phyloP scores from a whole-genome alignment of 2,329 filamentous ascomycete genomes.

The Neonectria faginata region DNA sequence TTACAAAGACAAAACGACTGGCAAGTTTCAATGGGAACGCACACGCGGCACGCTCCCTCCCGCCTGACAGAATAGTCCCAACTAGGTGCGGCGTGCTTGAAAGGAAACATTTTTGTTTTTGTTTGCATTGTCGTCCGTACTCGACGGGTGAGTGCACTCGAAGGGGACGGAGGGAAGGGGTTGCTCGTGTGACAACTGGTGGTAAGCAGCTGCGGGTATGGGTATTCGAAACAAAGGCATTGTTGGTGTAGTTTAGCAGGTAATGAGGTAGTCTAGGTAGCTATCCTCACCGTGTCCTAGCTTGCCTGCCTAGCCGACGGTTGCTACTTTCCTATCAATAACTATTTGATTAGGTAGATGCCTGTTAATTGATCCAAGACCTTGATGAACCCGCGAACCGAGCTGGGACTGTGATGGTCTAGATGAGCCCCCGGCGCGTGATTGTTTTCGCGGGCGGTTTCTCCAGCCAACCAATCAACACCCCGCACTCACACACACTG shows the following conservation, averaged over 20 bases:
- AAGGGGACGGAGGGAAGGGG: not conserved
- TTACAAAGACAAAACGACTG: no score
- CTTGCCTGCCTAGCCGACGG: no score
- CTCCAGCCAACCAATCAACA: not conserved
- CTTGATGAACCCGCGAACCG: not conserved
- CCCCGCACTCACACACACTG: not conserved
- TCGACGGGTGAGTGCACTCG: constrained; percentile 1
- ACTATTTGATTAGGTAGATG: no score
- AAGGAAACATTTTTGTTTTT: constrained; percentile 26
- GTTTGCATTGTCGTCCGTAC: constrained; percentile 8
- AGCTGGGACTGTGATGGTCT: not conserved
- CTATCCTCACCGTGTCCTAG: no score
- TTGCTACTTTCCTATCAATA: no score
- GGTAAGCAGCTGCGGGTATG: no score
- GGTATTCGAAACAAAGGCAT: not conserved
- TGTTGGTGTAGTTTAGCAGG: not conserved
- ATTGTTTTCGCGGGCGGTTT: no score
- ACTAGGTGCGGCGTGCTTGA: constrained; percentile 3
- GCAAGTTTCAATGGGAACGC: no score
- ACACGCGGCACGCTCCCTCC: no score
- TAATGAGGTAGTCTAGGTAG: no score
- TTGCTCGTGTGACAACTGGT: not conserved
- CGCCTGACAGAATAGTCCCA: constrained; percentile 15
- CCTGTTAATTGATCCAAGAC: no score
- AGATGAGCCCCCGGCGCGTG: no score